Percentiles rank a stretch among this genome's conserved stretches.
These are phyloP conservation scores for Oemleria cerasiformis DNA, from an alignment of 306 rosid species.

Conservation along the genomic window DNA sequence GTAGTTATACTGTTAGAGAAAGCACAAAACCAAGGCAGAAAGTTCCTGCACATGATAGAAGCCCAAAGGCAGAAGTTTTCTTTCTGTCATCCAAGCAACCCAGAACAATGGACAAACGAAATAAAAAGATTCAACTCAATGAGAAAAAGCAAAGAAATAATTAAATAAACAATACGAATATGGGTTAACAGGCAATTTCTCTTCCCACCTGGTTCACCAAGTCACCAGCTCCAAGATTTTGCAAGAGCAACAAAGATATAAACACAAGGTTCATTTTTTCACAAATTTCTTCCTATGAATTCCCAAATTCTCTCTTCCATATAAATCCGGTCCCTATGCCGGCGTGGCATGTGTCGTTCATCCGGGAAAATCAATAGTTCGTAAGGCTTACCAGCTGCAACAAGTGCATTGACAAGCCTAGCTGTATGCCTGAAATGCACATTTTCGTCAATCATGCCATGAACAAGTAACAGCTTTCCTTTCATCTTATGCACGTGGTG, in stretches of 20 bases:
- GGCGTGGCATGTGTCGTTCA: slow-evolving; percentile 94
- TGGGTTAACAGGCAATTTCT: background rate
- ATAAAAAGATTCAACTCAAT: background rate
- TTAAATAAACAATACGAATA: background rate
- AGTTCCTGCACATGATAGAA: background rate
- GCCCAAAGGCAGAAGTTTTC: background rate
- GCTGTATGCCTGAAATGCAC: slow-evolving; percentile 98
- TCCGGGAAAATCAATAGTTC: slow-evolving; percentile 88
- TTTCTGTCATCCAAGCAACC: background rate
- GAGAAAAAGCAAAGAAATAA: background rate
- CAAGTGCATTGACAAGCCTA: slow-evolving; percentile 80
- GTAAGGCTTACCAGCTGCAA: slow-evolving; percentile 72
- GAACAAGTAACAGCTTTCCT: slow-evolving; percentile 76
- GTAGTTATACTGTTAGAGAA: background rate
- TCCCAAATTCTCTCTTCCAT: slow-evolving; percentile 98
- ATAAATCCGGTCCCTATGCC: slow-evolving; percentile 67
- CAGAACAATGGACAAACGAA: background rate
- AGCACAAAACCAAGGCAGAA: background rate
- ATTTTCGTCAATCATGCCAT: slow-evolving; percentile 97
- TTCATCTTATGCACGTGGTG: slow-evolving; percentile 65
- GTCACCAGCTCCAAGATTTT: background rate
- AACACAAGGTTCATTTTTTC: slow-evolving; percentile 27
- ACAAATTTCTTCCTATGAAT: slow-evolving; percentile 70
- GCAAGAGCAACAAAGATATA: slow-evolving; percentile 26
- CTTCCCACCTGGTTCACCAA: background rate